Evolutionary conservation across 805 yeast species (phyloP).

Genomic region (Myxozyma udenii): DNA sequence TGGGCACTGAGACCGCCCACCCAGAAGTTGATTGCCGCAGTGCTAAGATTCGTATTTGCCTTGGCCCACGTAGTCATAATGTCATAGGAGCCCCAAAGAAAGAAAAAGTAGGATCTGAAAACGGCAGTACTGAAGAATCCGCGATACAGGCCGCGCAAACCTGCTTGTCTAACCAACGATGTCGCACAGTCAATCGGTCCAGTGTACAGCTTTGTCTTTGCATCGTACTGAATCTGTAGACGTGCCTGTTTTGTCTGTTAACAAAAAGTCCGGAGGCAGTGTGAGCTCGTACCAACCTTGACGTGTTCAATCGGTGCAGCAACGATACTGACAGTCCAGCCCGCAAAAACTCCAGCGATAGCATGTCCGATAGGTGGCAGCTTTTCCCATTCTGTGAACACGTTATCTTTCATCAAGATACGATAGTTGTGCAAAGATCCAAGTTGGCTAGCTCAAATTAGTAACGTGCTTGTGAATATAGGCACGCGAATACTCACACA

Average conservation of each 20-base stretch:
- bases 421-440: slow-evolving; percentile 82
- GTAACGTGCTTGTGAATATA: background rate
- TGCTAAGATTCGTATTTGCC: slow-evolving; percentile 60
- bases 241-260: slow-evolving; percentile 47
- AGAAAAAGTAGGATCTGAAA: slow-evolving; percentile 79
- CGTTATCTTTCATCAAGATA: slow-evolving; percentile 58
- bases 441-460: slow-evolving; percentile 50
- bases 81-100: slow-evolving; percentile 95
- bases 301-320: slow-evolving; percentile 93
- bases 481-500: slow-evolving; percentile 40
- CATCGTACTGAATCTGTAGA: slow-evolving; percentile 85
- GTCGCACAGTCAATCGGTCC: slow-evolving; percentile 76
- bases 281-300: slow-evolving; percentile 41
- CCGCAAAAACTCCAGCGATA: slow-evolving; percentile 72
- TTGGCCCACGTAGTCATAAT: slow-evolving; percentile 67
- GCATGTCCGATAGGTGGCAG: slow-evolving; percentile 74
- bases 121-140: slow-evolving; percentile 84
- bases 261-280: background rate
- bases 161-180: slow-evolving; percentile 46
- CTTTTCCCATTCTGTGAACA: slow-evolving; percentile 57
- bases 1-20: slow-evolving; percentile 82
- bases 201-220: slow-evolving; percentile 57
- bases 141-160: slow-evolving; percentile 70
- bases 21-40: slow-evolving; percentile 80
- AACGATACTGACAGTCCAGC: slow-evolving; percentile 89